Percentiles rank a stretch among this genome's conserved stretches.
phyloP scores from a whole-genome alignment of 352 stramenopile genomes.

The Phytophthora aleatoria region DNA sequence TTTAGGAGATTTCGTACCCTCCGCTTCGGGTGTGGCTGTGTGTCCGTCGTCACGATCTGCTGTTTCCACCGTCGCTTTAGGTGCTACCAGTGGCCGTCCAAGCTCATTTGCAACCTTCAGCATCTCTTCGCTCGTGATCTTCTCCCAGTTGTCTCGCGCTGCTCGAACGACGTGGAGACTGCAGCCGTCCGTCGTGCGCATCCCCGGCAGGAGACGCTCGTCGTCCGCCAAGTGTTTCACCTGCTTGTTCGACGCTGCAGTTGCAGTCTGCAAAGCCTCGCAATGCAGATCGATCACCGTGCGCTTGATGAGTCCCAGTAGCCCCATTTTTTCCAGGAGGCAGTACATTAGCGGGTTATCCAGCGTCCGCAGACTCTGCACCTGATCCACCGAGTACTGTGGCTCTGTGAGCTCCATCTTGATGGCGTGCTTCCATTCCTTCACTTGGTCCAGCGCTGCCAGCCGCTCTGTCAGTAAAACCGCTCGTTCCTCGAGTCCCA shows the following conservation, averaged over 20 bases:
- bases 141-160: slow-evolving; percentile 58
- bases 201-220: slow-evolving; percentile 27
- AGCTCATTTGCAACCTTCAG: slow-evolving; percentile 58
- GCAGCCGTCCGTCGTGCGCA: slow-evolving; percentile 26
- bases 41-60: slow-evolving; percentile 4
- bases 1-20: slow-evolving; percentile 25
- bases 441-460: slow-evolving; percentile 41
- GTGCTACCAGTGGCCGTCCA: slow-evolving; percentile 38
- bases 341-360: slow-evolving; percentile 46
- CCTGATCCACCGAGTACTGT: slow-evolving; percentile 52
- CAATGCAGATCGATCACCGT: slow-evolving; percentile 66
- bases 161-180: slow-evolving; percentile 51
- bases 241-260: slow-evolving; percentile 30
- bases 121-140: slow-evolving; percentile 73
- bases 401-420: slow-evolving; percentile 51
- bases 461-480: slow-evolving; percentile 55
- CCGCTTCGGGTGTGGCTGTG: background rate
- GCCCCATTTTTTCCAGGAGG: slow-evolving; percentile 61
- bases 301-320: slow-evolving; percentile 59
- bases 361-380: slow-evolving; percentile 31
- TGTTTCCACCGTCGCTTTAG: slow-evolving; percentile 1
- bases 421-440: slow-evolving; percentile 61
- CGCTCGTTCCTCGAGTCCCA: slow-evolving; percentile 53
- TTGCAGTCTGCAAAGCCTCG: slow-evolving; percentile 31
- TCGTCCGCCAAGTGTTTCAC: slow-evolving; percentile 29